Evolutionary conservation across 192 early-diverging fungal species (phyloP), one percentile per base, ranked within the genome.

Genomic region (Podila horticola): DNA sequence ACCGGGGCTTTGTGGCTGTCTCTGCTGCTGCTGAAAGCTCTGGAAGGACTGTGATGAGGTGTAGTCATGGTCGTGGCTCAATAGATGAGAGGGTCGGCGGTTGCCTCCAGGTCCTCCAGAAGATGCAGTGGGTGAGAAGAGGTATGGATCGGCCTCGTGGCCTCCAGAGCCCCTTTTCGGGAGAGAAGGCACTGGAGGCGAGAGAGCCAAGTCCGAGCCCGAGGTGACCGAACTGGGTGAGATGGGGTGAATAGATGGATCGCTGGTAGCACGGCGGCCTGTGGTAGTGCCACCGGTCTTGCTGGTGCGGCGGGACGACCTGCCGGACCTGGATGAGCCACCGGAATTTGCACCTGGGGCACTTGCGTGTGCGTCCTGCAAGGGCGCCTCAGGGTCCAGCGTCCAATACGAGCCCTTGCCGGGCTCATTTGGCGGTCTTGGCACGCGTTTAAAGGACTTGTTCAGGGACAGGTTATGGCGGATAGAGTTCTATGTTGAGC

Each of bases 381-480:
- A 15, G 4, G 41, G 41, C 41, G 41, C 41, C 5, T 61, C 26
- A 26, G 59, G 59, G 59, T 61, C 59, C 26, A 61, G 22, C 0
- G 15, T 61, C 59, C 59, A 61, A 30, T 61, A 61, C 30, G 59
- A 61, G 12, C 59, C 59, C 59, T 61, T 61, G 59, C 59, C 59
- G 28, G 59, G 59, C 59, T 61, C 59, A 61, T 33, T 61, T 31
- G 88, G 85, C 8, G 90, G 87, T 66, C 94, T 82, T 31, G 93
- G 90, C 34, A 95, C 88, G 51, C 94, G 90, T 70, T 93, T 85
- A 84, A 97, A 97, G 31, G 85, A 84, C 73, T 93, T 94, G 81
- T 95, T 95, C 12, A 96, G 84, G 7, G 93, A 94, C 64, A 96
- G 87, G 76, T 96, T 96, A 82, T 96, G 95, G 20, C 95, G 88